These are phyloP conservation scores for Yarrowia porcina DNA, from an alignment of 805 yeast genomes.

Conservation along the genomic window DNA sequence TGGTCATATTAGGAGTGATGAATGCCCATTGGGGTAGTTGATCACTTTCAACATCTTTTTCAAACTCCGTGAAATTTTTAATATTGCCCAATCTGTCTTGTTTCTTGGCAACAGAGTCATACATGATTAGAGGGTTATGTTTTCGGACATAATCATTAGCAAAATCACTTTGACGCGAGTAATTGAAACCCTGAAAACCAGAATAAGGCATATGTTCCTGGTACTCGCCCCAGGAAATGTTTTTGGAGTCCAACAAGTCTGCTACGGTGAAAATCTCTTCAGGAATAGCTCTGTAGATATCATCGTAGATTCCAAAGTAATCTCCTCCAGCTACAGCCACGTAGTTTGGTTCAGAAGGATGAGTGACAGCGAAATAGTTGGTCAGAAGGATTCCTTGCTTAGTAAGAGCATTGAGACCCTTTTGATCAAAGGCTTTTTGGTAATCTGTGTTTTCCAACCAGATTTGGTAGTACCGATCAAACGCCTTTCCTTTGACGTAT, in stretches of 20 bases:
- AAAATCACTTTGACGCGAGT: constrained; percentile 43
- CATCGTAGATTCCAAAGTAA: constrained; percentile 49
- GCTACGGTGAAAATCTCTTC: constrained; percentile 47
- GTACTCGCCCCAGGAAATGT: constrained; percentile 54
- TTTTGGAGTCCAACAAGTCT: constrained; percentile 48
- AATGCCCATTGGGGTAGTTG: constrained; percentile 51
- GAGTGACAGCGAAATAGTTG: constrained; percentile 53
- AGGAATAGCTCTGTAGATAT: constrained; percentile 46
- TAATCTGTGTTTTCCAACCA: constrained; percentile 54
- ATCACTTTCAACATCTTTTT: constrained; percentile 42
- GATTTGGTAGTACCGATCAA: constrained; percentile 44
- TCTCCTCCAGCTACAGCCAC: constrained; percentile 51
- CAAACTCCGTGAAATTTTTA: constrained; percentile 48
- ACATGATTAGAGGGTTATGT: constrained; percentile 49
- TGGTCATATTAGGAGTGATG: constrained; percentile 53
- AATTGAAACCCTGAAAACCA: constrained; percentile 50
- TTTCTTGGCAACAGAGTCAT: constrained; percentile 42
- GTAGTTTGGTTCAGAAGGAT: constrained; percentile 56
- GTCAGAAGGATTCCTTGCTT: constrained; percentile 46
- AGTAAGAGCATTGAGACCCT: constrained; percentile 45
- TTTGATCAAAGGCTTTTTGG: constrained; percentile 48
- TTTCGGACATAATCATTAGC: constrained; percentile 53
- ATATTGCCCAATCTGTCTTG: constrained; percentile 43
- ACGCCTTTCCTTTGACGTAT: constrained; percentile 43
- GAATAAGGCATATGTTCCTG: constrained; percentile 53